Evolutionary conservation across 2,329 filamentous ascomycete genomes (phyloP).

Genomic region (Phyllosticta capitalensis): DNA sequence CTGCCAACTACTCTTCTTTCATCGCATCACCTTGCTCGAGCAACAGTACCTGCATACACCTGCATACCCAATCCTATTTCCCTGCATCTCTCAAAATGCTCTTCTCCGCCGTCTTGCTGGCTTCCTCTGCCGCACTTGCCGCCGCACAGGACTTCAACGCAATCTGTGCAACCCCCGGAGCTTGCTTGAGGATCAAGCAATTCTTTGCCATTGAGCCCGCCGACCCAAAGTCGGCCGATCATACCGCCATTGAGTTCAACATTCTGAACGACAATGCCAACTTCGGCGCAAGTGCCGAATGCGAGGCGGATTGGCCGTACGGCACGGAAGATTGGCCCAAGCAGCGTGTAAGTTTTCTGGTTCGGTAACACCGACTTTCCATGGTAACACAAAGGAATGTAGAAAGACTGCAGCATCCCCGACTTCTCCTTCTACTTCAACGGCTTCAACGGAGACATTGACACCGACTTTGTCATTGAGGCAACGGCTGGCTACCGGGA

Average conservation of each 20-base stretch:
- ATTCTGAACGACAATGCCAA: not conserved
- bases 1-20: not conserved
- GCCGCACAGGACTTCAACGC: not conserved
- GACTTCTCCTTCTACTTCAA: conserved; percentile 1
- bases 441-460: not conserved
- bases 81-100: not conserved
- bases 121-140: not conserved
- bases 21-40: not conserved
- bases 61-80: not conserved
- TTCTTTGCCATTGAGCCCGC: not conserved
- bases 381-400: conserved; percentile 1
- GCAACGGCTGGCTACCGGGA: not conserved
- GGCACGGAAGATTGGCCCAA: conserved; percentile 1
- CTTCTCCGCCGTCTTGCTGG: not conserved
- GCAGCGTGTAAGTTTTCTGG: not conserved
- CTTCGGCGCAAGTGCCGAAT: not conserved
- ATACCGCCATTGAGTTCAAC: not conserved
- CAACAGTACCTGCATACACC: not conserved
- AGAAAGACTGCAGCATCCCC: not conserved
- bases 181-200: not conserved
- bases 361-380: not conserved
- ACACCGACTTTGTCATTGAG: conserved; percentile 1
- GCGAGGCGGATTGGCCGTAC: not conserved
- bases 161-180: not conserved
- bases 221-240: not conserved